phyloP scores from a whole-genome alignment of 1,139 yeast genomes.

The Nakaseomyces bracarensis region DNA sequence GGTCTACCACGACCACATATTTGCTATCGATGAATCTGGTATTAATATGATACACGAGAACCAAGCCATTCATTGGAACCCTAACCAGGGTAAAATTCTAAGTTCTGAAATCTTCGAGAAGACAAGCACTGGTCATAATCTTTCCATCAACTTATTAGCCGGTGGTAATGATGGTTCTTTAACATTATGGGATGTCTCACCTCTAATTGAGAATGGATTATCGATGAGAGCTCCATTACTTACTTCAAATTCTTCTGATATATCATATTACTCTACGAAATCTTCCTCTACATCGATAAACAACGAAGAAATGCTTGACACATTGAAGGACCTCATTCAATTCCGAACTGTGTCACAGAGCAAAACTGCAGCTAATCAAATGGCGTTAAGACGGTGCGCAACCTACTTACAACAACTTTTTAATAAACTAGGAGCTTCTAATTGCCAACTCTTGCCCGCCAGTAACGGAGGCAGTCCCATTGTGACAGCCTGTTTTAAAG shows the following conservation, averaged over 20 bases:
- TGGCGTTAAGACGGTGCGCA: slow-evolving; percentile 85
- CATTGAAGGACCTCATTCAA: slow-evolving; percentile 54
- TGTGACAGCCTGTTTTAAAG: slow-evolving; percentile 64
- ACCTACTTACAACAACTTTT: slow-evolving; percentile 58
- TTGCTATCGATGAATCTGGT: slow-evolving; percentile 37
- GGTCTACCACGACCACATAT: slow-evolving; percentile 36
- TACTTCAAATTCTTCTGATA: not conserved
- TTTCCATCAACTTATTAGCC: slow-evolving; percentile 37
- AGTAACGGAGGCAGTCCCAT: slow-evolving; percentile 69
- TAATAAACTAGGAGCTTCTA: slow-evolving; percentile 60
- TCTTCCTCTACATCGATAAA: slow-evolving; percentile 22
- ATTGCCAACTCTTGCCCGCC: slow-evolving; percentile 63
- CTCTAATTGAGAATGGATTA: slow-evolving; percentile 4
- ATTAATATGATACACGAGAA: slow-evolving; percentile 45
- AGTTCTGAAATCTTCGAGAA: slow-evolving; percentile 31
- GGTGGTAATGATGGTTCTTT: slow-evolving; percentile 58
- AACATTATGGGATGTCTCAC: slow-evolving; percentile 44
- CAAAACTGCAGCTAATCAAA: slow-evolving; percentile 45
- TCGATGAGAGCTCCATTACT: slow-evolving; percentile 2
- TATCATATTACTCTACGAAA: slow-evolving; percentile 4
- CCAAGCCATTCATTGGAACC: slow-evolving; percentile 33
- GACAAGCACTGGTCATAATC: slow-evolving; percentile 15
- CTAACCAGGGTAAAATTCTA: slow-evolving; percentile 36
- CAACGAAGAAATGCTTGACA: slow-evolving; percentile 56
- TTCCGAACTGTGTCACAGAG: slow-evolving; percentile 72